These are phyloP conservation scores for Whalleya microplaca DNA, from an alignment of 2,329 filamentous ascomycete genomes.

Conservation along the genomic window DNA sequence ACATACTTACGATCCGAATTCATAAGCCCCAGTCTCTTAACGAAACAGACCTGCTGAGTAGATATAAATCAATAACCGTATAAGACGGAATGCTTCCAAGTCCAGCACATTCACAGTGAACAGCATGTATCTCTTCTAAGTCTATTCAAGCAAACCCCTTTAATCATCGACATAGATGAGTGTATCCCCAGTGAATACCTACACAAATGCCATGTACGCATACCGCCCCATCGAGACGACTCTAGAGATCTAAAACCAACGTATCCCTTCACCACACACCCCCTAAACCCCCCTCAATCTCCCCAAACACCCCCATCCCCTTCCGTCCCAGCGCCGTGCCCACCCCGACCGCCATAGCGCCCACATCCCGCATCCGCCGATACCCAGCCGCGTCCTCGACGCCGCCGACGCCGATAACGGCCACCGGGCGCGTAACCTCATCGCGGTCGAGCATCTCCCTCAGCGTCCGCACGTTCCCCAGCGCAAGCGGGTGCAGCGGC, in stretches of 20 bases:
- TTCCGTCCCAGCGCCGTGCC: conserved; percentile 70
- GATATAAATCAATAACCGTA: no score
- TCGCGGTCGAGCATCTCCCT: conserved; percentile 58
- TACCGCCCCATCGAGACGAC: no score
- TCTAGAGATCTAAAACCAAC: no score
- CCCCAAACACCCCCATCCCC: conserved; percentile 64
- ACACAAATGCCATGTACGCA: no score
- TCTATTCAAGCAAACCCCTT: no score
- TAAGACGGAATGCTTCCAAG: no score
- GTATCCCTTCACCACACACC: conserved; percentile 17
- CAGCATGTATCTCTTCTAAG: not conserved
- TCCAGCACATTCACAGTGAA: not conserved
- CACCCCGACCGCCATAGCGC: conserved; percentile 68
- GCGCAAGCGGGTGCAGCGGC: conserved; percentile 71
- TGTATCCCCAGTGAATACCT: no score
- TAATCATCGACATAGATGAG: no score
- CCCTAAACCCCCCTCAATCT: conserved; percentile 48
- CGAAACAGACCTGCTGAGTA: no score
- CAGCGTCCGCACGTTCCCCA: conserved; percentile 78
- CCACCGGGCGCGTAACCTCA: conserved; percentile 53
- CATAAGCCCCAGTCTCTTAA: no score
- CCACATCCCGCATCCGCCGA: conserved; percentile 66
- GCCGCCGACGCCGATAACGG: conserved; percentile 73
- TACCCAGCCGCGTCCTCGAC: conserved; percentile 67
- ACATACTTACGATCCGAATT: no score